Conservation (phyloP, 2,329 filamentous ascomycete species). For the Rosellinia necatrix region DNA sequence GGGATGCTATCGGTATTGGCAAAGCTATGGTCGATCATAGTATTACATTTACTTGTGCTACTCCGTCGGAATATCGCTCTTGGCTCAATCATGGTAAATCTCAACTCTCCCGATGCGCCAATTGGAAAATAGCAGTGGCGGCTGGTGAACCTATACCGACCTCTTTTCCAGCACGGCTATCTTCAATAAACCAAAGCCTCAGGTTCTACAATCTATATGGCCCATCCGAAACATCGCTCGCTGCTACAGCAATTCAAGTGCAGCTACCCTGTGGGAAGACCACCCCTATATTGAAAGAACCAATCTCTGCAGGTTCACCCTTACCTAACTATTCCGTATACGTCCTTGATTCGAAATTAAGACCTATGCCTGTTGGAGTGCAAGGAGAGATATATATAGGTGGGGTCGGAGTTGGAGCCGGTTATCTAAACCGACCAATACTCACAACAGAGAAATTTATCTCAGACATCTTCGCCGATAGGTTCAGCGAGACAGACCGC, state of each 20-base stretch:
- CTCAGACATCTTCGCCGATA: not conserved
- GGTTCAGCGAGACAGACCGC: not conserved
- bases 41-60: not conserved
- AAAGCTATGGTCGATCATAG: slow-evolving; percentile 39
- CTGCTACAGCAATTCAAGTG: not conserved
- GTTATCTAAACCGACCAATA: slow-evolving; percentile 8
- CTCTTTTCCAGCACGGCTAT: not conserved
- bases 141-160: not conserved
- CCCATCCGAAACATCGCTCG: slow-evolving; percentile 33
- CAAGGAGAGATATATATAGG: slow-evolving; percentile 16
- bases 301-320: not conserved
- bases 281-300: too few relatives aligned
- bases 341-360: not conserved
- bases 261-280: not conserved
- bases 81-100: not conserved
- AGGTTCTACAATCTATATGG: slow-evolving; percentile 37
- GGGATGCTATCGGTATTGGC: slow-evolving; percentile 42
- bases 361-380: not conserved
- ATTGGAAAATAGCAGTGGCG: not conserved
- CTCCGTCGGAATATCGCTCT: not conserved
- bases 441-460: not conserved
- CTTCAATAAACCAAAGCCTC: not conserved
- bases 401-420: not conserved
- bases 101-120: not conserved
- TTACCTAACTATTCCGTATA: slow-evolving; percentile 2